A percentile compares a stretch with the other conserved stretches of the same genome.
phyloP scores from a whole-genome alignment of 176 grass and related monocot species.

The Carex parvula region DNA sequence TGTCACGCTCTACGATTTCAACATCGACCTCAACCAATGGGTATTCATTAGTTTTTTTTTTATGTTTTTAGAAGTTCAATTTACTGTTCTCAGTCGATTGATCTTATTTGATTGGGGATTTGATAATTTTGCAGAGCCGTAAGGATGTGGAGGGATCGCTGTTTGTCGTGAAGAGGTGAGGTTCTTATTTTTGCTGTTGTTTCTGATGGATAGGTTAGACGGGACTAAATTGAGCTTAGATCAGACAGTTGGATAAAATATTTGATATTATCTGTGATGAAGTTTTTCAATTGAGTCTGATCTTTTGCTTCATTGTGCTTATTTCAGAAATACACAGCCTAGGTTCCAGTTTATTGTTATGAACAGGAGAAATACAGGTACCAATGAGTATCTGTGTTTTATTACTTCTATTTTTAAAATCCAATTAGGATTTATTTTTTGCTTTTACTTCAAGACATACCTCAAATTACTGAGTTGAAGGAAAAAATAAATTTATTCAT shows the following conservation, averaged over 20 bases:
- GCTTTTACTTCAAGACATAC: background rate
- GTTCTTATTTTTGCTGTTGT: background rate
- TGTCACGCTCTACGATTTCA: conserved; percentile 93
- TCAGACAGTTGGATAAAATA: background rate
- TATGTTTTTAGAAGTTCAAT: background rate
- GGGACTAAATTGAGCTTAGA: conserved; percentile 18
- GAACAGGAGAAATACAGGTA: conserved; percentile 85
- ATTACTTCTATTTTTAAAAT: background rate
- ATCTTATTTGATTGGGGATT: conserved; percentile 7
- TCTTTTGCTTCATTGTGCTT: background rate
- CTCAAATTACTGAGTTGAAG: background rate
- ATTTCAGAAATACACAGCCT: conserved; percentile 61
- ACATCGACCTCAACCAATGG: conserved; percentile 91
- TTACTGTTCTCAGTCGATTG: background rate
- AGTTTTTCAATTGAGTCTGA: conserved; percentile 11
- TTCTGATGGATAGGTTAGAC: conserved; percentile 23
- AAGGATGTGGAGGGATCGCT: conserved; percentile 92
- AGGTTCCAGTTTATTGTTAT: conserved; percentile 94
- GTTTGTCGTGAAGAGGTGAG: conserved; percentile 88
- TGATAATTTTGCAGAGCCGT: conserved; percentile 51
- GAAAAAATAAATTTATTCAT: background rate
- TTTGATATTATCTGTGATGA: background rate
- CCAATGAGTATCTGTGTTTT: background rate
- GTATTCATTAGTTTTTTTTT: conserved; percentile 20
- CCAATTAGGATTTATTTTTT: background rate